Conservation (phyloP, 2,329 filamentous ascomycete genomes). For the Chaetomium sp. region DNA sequence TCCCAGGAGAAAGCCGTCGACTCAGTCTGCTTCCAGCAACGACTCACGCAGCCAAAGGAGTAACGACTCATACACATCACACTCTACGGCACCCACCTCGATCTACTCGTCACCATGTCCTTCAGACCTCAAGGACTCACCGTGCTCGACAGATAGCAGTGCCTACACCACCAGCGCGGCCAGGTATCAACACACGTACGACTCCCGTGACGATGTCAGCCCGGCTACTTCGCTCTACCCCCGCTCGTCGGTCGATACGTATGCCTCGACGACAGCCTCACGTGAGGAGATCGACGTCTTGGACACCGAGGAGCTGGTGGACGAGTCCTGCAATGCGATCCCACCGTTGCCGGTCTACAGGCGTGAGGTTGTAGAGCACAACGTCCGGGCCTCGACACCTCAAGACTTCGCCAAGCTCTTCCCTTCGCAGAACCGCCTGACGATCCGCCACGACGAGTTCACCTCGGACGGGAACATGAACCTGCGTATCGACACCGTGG, state of each 20-base stretch:
- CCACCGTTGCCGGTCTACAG: slow-evolving; percentile 53
- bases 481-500: slow-evolving; percentile 75
- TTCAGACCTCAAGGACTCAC: slow-evolving; percentile 31
- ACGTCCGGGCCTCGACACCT: slow-evolving; percentile 70
- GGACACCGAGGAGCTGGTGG: slow-evolving; percentile 30
- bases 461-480: slow-evolving; percentile 96
- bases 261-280: slow-evolving; percentile 65
- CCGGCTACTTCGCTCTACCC: slow-evolving; percentile 32
- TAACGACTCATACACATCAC: slow-evolving; percentile 40
- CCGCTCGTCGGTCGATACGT: slow-evolving; percentile 67
- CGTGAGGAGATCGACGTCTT: slow-evolving; percentile 46
- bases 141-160: slow-evolving; percentile 10
- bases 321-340: slow-evolving; percentile 35
- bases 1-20: slow-evolving; percentile 32
- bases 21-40: slow-evolving; percentile 32
- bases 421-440: slow-evolving; percentile 72
- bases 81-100: slow-evolving; percentile 44
- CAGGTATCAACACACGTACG: slow-evolving; percentile 14
- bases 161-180: background rate
- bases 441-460: slow-evolving; percentile 83
- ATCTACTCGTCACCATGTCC: slow-evolving; percentile 36
- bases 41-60: slow-evolving; percentile 35
- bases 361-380: slow-evolving; percentile 55
- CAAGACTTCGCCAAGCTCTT: slow-evolving; percentile 79
- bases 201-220: slow-evolving; percentile 22